Conservation (phyloP, 2,329 filamentous ascomycete genomes). For the Apiospora pterosperma region DNA sequence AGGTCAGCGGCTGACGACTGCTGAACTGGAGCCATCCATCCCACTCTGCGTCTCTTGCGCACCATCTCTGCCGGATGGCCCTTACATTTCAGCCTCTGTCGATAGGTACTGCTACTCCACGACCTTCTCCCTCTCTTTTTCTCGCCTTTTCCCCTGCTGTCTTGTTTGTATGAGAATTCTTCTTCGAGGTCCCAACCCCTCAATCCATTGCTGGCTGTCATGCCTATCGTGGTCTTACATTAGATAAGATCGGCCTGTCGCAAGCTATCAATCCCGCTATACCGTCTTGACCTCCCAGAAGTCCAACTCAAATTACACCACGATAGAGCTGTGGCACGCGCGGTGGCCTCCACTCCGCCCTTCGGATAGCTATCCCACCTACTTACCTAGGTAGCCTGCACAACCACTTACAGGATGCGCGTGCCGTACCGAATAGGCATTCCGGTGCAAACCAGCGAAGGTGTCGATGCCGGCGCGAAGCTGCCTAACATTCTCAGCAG, state of each 20-base stretch:
- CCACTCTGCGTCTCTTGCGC: background rate
- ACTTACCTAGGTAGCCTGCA: background rate
- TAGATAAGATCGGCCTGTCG: background rate
- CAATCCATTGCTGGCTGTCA: background rate
- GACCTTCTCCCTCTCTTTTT: background rate
- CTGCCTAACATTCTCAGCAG: background rate
- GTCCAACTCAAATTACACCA: background rate
- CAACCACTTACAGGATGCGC: background rate
- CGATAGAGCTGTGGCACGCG: background rate
- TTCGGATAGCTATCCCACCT: background rate
- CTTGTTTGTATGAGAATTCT: background rate
- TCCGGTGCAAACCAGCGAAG: background rate
- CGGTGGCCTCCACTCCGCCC: background rate
- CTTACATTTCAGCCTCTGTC: slow-evolving; percentile 1
- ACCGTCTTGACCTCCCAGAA: background rate
- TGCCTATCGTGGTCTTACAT: background rate
- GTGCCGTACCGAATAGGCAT: slow-evolving; percentile 3
- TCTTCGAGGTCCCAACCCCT: background rate
- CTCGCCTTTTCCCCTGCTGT: background rate
- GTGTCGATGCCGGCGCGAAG: background rate
- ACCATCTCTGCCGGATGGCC: background rate
- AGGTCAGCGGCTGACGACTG: background rate
- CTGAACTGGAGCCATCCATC: background rate
- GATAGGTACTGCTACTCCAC: background rate
- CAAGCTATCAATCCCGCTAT: background rate